Evolutionary conservation across 208 protist species (phyloP), one percentile per base, ranked within the genome.

Genomic region (Crithidia thermophila): DNA sequence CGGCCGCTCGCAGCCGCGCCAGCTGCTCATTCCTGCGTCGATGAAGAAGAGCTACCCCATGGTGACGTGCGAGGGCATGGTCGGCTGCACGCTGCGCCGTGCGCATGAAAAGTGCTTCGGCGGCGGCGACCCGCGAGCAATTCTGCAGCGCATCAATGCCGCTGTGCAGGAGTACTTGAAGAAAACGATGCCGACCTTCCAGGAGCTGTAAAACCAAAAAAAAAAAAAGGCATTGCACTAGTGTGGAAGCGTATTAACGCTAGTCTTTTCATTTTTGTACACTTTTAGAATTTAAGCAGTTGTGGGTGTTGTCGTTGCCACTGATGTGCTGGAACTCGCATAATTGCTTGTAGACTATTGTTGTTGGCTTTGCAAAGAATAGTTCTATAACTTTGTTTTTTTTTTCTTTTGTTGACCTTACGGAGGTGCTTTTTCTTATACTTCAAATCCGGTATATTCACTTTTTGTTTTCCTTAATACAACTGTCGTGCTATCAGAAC

Each of bases 11-110:
- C 75, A 82, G 43, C 63, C 75, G 14, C 67, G 67, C 18, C 61
- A 76, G 43, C 69, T 94, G 28, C 72, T 91, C 28, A 75, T 88
- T 33, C 69, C 84, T 3, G 31, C 27, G 30, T 21, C 46, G 4
- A 18, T 75, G 31, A 80, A 82, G 71, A 55, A 73, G 6, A 34
- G 14, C 23, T 88, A 86, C 47, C 88, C 84, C 1, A 75, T 25
- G 50, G 63, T 20, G 1, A 77, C 67, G 4, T 82, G 72, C 42
- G 79, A 89, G 31, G 84, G 88, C n/a, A 63, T 72, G 53, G 59
- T 87, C 10, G 81, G 84, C 4, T 79, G 70, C 58, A 72, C 74
- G 10, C 73, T 89, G 49, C 33, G 53, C 13, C 60, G 61, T 8
- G 62, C 64, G 28, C 65, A 84, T 59, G 75, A 84, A 40, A 50